Base-by-base conservation (phyloP, 805 yeast species). In the Candida pseudofarinosa region DNA sequence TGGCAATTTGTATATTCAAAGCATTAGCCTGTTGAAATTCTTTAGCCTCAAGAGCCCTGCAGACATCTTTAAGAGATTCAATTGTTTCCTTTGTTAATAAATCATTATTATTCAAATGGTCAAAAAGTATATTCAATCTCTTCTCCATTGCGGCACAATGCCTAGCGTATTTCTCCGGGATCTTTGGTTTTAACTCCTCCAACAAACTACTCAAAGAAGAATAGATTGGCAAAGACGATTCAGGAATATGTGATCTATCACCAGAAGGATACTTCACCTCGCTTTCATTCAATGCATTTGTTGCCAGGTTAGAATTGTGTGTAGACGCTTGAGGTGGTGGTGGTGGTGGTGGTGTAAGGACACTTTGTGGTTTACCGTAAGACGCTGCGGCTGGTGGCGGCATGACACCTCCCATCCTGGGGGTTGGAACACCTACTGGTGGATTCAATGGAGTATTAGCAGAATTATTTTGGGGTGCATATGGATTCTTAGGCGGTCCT, bases 71-170 rank as follows among this genome's bases (percentile, higher is more conserved):
- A 62, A 93, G 69, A 32, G 74, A 73, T 3, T 59, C 67, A 31
- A 85, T 63, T 0, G 85, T 74, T n/a, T 71, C 80, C 15, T 65
- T 69, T 3, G 84, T 71, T 51, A 88, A 63, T 42, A 82, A 64
- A 38, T 84, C 91, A 42, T 77, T 79, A 52, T 81, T 85, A 59
- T 85, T 84, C 65, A 93, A 76, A 53, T 83, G 88, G 52, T 82
- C 89, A 59, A 76, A 88, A 48, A 93, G 69, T 40, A 88, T 76
- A 48, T 80, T 76, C 44, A 93, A 65, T 61, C 98, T 80, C 69
- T 85, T 84, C 52, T 83, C 91, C 58, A 95, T 81, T 60, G 91
- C 98, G 37, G 65, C 69, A 40, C 85, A 76, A 56, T 88, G 97
- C 48, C 80, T 83, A 19, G 75, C 61, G 55, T 78, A 88, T 58